These are phyloP conservation scores for Linum trigynum DNA, from an alignment of 345 rosid species.

Conservation along the genomic window DNA sequence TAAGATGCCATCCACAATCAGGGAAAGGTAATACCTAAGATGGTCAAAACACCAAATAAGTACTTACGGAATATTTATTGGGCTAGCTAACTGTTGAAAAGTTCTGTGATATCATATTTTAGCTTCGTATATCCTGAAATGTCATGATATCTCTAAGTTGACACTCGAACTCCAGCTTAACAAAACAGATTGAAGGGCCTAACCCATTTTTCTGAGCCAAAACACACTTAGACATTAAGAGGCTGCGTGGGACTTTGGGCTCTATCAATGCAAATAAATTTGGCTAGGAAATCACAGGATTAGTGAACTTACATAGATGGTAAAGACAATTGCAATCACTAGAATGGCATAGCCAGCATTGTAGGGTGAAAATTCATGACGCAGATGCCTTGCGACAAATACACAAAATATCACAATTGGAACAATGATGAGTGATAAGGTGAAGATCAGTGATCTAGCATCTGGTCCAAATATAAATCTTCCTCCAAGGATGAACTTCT, in stretches of 20 bases:
- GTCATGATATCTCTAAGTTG: no score
- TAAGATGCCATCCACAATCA: no score
- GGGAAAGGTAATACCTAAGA: no score
- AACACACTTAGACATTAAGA: no score
- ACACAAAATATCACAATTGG: slow-evolving; percentile 74
- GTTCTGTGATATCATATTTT: no score
- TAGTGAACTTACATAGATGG: slow-evolving; percentile 57
- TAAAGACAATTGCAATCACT: slow-evolving; percentile 58
- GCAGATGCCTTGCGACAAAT: slow-evolving; percentile 89
- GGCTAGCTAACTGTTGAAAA: no score
- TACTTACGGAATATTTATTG: no score
- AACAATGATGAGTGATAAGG: slow-evolving; percentile 60
- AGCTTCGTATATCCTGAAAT: no score
- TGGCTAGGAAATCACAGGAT: background rate
- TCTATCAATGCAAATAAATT: background rate
- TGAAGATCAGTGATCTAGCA: slow-evolving; percentile 66
- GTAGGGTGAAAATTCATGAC: slow-evolving; percentile 62
- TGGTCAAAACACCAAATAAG: no score
- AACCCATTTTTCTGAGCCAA: no score
- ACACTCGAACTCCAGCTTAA: no score
- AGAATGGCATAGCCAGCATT: slow-evolving; percentile 74
- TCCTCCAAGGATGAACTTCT: slow-evolving; percentile 84
- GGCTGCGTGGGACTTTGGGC: background rate
- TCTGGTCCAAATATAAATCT: slow-evolving; percentile 97
- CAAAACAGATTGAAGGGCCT: no score